A percentile compares a stretch with the other conserved stretches of the same genome.
These are phyloP conservation scores for Bromus sterilis DNA, from an alignment of 176 grass and related monocot genomes.

Conservation along the genomic window DNA sequence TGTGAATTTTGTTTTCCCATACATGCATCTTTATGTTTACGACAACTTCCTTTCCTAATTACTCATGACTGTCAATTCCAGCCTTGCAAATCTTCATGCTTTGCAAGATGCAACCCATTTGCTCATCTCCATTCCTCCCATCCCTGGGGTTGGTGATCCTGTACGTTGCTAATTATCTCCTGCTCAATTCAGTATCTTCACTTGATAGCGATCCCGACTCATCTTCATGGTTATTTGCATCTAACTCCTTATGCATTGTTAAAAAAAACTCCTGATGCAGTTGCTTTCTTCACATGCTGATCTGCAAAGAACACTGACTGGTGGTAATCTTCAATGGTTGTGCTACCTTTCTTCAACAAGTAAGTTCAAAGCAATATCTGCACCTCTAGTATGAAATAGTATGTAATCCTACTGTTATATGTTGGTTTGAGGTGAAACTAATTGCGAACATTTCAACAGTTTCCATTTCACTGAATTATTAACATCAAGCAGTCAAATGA, in stretches of 20 bases:
- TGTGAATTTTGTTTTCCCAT: not conserved
- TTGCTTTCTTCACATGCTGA: constrained; percentile 42
- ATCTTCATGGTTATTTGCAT: not conserved
- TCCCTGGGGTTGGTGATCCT: constrained; percentile 64
- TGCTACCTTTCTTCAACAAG: constrained; percentile 86
- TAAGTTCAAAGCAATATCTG: constrained; percentile 20
- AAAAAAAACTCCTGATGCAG: constrained; percentile 43
- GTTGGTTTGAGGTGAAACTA: not conserved
- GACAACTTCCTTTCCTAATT: not conserved
- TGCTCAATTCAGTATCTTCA: not conserved
- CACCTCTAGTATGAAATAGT: not conserved
- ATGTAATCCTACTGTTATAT: not conserved
- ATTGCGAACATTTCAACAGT: not conserved
- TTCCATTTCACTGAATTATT: not conserved
- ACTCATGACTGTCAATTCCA: constrained; percentile 11
- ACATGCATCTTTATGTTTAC: not conserved
- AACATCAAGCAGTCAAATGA: not conserved
- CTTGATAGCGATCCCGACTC: not conserved
- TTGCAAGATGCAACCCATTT: constrained; percentile 58
- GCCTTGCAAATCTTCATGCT: constrained; percentile 27
- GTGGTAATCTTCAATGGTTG: constrained; percentile 66
- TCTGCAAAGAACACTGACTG: constrained; percentile 34
- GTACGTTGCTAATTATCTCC: constrained; percentile 22
- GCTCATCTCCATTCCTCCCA: constrained; percentile 67
- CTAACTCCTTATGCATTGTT: too few relatives aligned